Evolutionary conservation across 2,329 filamentous ascomycete genomes (phyloP), one percentile per base, ranked within the genome.

Genomic region (Trichoderma sp.): DNA sequence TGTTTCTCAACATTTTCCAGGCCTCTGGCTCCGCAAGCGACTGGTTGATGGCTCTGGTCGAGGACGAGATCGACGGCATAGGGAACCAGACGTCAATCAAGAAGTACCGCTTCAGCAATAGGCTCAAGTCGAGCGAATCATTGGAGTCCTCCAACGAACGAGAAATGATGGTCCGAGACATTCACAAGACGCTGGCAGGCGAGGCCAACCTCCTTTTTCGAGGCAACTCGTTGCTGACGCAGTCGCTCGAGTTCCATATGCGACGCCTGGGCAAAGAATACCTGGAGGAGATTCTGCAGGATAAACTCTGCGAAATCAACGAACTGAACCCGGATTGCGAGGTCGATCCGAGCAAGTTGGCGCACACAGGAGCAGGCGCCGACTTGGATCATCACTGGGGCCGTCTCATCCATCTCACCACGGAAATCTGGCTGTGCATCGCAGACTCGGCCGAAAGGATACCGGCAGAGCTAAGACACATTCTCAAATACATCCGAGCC

Each of bases 191-290:
- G 9, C 83, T 93, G 4, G 89, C 91, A 28, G 87, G 91, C 51
- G 95, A 99, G 75, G 95, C 94, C 5, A 99, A 98, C 71, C 82
- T 99, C 1, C 85, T 99, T 4, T 99, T 99, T 78, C 87, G 95
- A 41, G 95, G 95, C 67, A 99, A 99, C 73, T 96, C 95, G 0
- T 81, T 99, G 10, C 83, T 98, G 30, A 99, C 95, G 0, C 96
- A 97, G 75, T 90, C 93, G 1, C 83, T 99, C 51, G 95, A 99
- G 75, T 90, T 92, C 66, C 93, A 99, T 75, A 98, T 99, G 95
- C 91, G 93, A 65, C 87, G 95, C 10, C 81, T 98, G 0, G 95
- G 95, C 48, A 94, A 93, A 70, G 93, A 97, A 70, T 99, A 97
- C 72, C 79, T 99, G 1, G 91, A 96, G 70, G 91, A 96, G 57